These are phyloP conservation scores for Carpinus fangiana DNA, from an alignment of 306 rosid species.

Conservation along the genomic window DNA sequence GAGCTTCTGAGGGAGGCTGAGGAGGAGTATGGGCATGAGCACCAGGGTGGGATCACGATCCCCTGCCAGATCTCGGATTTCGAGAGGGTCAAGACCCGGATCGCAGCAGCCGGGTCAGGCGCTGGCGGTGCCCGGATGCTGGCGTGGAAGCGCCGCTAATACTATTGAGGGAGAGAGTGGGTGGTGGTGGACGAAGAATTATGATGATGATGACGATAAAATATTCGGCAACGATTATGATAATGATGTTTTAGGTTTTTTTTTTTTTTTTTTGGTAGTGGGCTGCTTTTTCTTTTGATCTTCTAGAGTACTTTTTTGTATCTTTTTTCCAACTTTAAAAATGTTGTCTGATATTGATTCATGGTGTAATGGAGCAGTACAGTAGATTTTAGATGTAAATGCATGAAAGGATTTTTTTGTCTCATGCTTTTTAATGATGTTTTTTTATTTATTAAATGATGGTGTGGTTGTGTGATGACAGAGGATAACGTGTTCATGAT, in stretches of 20 bases:
- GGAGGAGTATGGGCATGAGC: conserved; percentile 70
- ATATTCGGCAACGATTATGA: conserved; percentile 18
- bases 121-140: conserved; percentile 27
- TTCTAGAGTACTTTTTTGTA: background rate
- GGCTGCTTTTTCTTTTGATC: background rate
- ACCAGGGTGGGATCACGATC: conserved; percentile 81
- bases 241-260: conserved; percentile 16
- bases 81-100: conserved; percentile 71
- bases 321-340: background rate
- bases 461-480: too few species aligned
- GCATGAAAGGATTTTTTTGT: conserved; percentile 3
- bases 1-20: conserved; percentile 72
- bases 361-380: conserved; percentile 14
- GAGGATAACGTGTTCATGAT: too few species aligned
- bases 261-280: background rate
- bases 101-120: conserved; percentile 42
- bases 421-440: background rate
- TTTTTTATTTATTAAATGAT: background rate
- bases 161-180: conserved; percentile 13
- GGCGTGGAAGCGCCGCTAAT: conserved; percentile 36
- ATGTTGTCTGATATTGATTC: background rate
- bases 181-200: background rate
- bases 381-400: conserved; percentile 18
- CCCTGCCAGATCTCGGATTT: conserved; percentile 79
- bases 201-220: conserved; percentile 31